A percentile compares a stretch with the other conserved stretches of the same genome.
Evolutionary conservation across 208 protist genomes (phyloP).

Genomic region (Crithidia thermophila): DNA sequence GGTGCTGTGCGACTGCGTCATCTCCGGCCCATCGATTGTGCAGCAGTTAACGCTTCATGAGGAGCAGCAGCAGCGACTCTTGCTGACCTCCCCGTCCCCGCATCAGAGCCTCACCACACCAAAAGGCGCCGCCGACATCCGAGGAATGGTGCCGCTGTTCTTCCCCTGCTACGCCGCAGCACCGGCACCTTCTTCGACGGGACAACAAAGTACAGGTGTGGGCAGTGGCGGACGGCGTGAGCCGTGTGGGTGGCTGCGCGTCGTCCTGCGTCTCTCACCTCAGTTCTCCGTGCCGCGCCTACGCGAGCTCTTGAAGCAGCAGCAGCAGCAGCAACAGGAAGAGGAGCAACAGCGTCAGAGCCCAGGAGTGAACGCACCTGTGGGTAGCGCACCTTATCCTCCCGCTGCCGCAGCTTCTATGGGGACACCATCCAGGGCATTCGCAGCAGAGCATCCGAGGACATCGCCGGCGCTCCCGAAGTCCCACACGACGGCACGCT

Average conservation of each 20-base stretch:
- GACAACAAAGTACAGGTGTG: background rate
- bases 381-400: no score
- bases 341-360: no score
- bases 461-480: no score
- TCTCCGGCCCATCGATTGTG: background rate
- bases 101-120: background rate
- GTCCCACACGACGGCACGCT: no score
- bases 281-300: background rate
- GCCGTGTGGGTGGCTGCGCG: background rate
- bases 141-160: conserved; percentile 1
- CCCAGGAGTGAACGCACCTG: no score
- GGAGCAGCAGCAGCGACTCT: background rate
- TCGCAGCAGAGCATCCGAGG: no score
- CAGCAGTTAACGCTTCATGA: background rate
- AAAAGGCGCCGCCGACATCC: background rate
- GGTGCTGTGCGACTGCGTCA: background rate
- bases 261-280: background rate
- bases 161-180: background rate
- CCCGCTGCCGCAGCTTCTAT: no score
- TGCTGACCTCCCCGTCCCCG: background rate
- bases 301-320: no score
- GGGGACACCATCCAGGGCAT: no score
- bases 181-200: background rate
- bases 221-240: no score
- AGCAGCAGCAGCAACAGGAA: background rate